A percentile compares a stretch with the other conserved stretches of the same genome.
Conservation (phyloP, 2,329 filamentous ascomycete genomes). For the Diplodia corticola region DNA sequence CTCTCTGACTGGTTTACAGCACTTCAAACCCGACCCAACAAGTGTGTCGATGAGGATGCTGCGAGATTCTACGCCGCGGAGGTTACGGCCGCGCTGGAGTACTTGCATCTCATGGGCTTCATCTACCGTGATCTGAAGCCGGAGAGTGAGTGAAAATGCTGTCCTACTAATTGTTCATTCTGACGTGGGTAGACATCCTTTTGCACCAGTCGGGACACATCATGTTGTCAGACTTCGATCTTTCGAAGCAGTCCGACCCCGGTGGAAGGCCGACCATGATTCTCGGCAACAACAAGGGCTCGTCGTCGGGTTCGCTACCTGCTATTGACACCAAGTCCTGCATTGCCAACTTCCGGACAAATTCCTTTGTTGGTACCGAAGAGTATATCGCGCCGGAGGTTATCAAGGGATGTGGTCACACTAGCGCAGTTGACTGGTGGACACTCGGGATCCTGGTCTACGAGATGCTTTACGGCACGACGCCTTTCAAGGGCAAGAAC, state of each 20-base stretch:
- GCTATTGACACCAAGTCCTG: conserved; percentile 99
- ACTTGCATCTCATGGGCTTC: conserved; percentile 98
- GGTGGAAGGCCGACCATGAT: conserved; percentile 99
- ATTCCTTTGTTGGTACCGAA: conserved; percentile 97
- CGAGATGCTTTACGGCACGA: conserved; percentile 98
- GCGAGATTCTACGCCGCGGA: conserved; percentile 97
- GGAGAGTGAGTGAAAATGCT: conserved; percentile 68
- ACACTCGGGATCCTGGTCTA: conserved; percentile 96
- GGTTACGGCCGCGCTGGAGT: conserved; percentile 93
- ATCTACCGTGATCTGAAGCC: conserved; percentile 98
- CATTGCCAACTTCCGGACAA: conserved; percentile 96
- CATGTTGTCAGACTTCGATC: conserved; percentile 98
- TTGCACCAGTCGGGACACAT: conserved; percentile 99
- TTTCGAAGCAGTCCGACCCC: conserved; percentile 95
- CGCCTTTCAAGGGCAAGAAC: conserved; percentile 99
- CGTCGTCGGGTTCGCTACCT: conserved; percentile 80
- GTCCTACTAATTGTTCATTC: conserved; percentile 27
- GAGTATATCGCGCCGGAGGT: conserved; percentile 99
- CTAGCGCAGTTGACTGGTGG: conserved; percentile 99
- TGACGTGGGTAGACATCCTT: conserved; percentile 73
- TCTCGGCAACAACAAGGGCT: conserved; percentile 75
- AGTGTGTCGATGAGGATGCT: conserved; percentile 95
- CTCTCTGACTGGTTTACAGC: conserved; percentile 47
- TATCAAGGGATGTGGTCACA: conserved; percentile 97
- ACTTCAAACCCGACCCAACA: conserved; percentile 91